Conservation (phyloP, 2,329 filamentous ascomycete species). For the Xylariaceae sp. region DNA sequence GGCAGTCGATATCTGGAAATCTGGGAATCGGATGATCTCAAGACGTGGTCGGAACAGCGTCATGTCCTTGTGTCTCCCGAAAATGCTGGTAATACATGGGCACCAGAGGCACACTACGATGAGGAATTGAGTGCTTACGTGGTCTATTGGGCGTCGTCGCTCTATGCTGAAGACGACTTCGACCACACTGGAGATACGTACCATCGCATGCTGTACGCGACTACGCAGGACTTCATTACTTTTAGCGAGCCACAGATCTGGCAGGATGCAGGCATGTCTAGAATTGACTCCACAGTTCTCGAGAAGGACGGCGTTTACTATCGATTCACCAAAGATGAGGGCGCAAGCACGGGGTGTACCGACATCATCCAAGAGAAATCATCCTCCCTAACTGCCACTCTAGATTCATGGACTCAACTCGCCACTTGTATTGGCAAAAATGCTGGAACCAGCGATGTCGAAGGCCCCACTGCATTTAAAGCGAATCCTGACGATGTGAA, state of each 20-base stretch:
- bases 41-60: conserved; percentile 54
- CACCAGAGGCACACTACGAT: conserved; percentile 55
- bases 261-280: conserved; percentile 54
- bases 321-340: conserved; percentile 60
- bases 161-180: conserved; percentile 46
- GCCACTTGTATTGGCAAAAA: conserved; percentile 53
- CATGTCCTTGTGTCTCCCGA: conserved; percentile 52
- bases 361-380: conserved; percentile 59
- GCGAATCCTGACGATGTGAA: conserved; percentile 52
- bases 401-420: conserved; percentile 48
- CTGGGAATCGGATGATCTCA: conserved; percentile 55
- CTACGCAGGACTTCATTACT: conserved; percentile 53
- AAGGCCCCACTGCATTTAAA: conserved; percentile 56
- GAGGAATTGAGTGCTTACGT: conserved; percentile 45
- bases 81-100: conserved; percentile 57
- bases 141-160: conserved; percentile 51
- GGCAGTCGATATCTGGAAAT: conserved; percentile 56
- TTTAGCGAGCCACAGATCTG: conserved; percentile 51
- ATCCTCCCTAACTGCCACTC: conserved; percentile 41
- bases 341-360: conserved; percentile 51
- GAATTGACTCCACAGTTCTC: conserved; percentile 57
- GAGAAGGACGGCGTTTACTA: conserved; percentile 47
- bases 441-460: conserved; percentile 51
- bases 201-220: conserved; percentile 56
- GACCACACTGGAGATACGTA: conserved; percentile 48